Percentiles rank a stretch among this genome's conserved stretches.
Evolutionary conservation across 768 basidiomycete genomes (phyloP).

Genomic region (Suillus hirtellus): DNA sequence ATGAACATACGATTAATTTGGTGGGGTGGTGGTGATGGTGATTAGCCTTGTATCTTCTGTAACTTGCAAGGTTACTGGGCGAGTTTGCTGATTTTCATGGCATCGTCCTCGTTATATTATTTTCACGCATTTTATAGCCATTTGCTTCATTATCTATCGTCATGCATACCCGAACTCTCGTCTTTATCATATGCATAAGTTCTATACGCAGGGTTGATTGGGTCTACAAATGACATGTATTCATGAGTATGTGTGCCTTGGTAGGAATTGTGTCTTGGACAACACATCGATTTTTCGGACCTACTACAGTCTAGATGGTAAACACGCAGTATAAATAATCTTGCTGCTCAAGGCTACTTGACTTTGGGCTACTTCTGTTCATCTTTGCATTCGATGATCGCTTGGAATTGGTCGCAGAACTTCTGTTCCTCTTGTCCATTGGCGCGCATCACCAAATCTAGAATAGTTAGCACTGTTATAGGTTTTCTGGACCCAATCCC

Average conservation of each 20-base stretch:
- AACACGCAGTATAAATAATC: background rate
- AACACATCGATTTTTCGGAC: background rate
- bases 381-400: background rate
- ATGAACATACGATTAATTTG: background rate
- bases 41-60: background rate
- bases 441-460: background rate
- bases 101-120: conserved; percentile 7
- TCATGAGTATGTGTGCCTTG: background rate
- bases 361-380: background rate
- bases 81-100: background rate
- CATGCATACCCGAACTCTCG: conserved; percentile 10
- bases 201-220: conserved; percentile 3
- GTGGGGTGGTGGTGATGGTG: background rate
- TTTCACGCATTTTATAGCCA: conserved; percentile 7
- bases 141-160: conserved; percentile 4
- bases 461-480: background rate
- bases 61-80: background rate
- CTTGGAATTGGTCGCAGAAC: background rate
- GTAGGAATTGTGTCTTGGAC: background rate
- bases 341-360: background rate
- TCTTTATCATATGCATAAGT: conserved; percentile 10
- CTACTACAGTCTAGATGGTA: background rate
- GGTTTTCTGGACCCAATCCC: background rate
- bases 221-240: background rate
- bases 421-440: background rate